Conservation (phyloP, 371 early-diverging fungal species). For the Rhizopus arrhizus region DNA sequence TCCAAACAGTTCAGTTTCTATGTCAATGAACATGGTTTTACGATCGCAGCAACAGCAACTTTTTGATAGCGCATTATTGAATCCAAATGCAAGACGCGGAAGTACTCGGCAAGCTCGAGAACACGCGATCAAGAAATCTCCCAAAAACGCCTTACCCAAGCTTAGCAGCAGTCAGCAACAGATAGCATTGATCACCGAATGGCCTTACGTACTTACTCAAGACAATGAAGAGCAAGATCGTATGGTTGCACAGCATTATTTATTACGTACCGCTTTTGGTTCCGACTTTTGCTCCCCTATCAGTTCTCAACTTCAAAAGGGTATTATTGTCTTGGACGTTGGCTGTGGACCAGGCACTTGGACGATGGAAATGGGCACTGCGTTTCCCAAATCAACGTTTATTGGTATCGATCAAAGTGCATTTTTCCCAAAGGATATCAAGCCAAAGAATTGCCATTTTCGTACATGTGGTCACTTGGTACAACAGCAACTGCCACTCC, state of each 20-base stretch:
- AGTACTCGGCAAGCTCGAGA: neutral
- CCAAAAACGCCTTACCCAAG: neutral
- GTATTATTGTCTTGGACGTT: conserved; percentile 44
- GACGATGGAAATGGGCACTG: conserved; percentile 53
- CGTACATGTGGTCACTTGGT: conserved; percentile 31
- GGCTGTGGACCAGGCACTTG: conserved; percentile 55
- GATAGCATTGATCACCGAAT: conserved; percentile 2
- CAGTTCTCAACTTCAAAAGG: conserved; percentile 34
- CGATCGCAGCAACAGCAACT: neutral
- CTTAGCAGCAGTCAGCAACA: neutral
- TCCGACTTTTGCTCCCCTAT: conserved; percentile 43
- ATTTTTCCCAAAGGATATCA: conserved; percentile 43
- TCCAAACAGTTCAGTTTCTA: neutral
- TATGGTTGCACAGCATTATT: conserved; percentile 49
- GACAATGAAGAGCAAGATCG: conserved; percentile 49
- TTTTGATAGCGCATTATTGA: neutral
- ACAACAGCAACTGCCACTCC: conserved; percentile 26
- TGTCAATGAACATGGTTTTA: neutral
- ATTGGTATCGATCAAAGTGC: conserved; percentile 42
- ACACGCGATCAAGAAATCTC: conserved; percentile 9
- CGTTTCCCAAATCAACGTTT: conserved; percentile 43
- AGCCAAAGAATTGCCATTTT: conserved; percentile 54
- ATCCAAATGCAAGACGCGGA: neutral
- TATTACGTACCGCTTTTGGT: conserved; percentile 49
- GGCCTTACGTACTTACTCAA: conserved; percentile 40